Conservation (phyloP, 306 rosid species). For the Rosa persica region DNA sequence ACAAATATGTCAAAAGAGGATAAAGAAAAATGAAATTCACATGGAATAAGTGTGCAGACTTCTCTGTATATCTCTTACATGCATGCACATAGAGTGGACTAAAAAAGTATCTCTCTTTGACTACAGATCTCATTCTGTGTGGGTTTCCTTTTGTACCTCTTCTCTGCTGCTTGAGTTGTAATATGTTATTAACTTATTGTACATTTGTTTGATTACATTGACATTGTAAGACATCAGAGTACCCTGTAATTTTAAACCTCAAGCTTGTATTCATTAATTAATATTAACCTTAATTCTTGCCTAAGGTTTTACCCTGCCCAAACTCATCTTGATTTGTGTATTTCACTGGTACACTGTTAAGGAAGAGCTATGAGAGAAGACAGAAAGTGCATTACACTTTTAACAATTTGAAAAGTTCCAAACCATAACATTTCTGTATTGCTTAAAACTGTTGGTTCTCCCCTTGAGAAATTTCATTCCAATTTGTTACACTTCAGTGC, state of each 20-base stretch:
- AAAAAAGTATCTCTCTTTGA: background rate
- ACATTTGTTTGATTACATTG: background rate
- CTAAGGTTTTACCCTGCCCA: background rate
- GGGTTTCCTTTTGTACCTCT: background rate
- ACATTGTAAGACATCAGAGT: background rate
- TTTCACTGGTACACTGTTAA: background rate
- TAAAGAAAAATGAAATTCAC: background rate
- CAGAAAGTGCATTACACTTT: background rate
- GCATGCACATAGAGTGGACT: background rate
- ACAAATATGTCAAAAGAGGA: slow-evolving; percentile 1
- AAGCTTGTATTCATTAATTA: background rate
- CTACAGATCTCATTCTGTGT: background rate
- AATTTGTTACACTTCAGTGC: background rate
- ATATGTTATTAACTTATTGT: background rate
- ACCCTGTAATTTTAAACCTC: background rate
- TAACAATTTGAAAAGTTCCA: background rate
- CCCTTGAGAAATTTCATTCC: background rate
- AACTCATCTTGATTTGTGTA: slow-evolving; percentile 1
- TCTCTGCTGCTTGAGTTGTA: slow-evolving; percentile 3
- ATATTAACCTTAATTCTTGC: background rate
- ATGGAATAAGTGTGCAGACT: background rate
- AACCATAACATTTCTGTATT: background rate
- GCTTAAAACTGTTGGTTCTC: background rate
- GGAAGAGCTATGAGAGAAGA: background rate
- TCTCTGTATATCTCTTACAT: background rate